Percentiles rank a stretch among this genome's conserved stretches.
Conservation (phyloP, 106 monocot species). For the Apostasia shenzhenica region DNA sequence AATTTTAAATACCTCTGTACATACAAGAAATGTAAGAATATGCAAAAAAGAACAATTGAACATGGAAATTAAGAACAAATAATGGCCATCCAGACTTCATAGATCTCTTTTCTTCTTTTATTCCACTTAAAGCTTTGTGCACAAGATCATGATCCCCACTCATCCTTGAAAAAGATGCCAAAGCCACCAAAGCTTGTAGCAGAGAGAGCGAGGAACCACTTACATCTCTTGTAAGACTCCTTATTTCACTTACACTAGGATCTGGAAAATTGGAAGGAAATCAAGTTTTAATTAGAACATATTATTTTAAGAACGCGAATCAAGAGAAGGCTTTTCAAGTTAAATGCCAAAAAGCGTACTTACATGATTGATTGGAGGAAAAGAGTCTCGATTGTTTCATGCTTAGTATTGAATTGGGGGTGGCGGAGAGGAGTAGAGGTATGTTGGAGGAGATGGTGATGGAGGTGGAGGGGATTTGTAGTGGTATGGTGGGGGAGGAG, state of each 20-base stretch:
- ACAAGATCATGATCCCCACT: not conserved
- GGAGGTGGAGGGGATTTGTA: constrained; percentile 3
- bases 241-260: constrained; percentile 16
- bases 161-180: not conserved
- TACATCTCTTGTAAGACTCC: not conserved
- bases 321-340: not conserved
- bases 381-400: not conserved
- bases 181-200: not conserved
- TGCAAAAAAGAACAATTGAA: not conserved
- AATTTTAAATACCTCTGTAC: constrained; percentile 1
- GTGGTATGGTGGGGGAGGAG: not conserved
- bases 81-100: constrained; percentile 1
- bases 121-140: not conserved
- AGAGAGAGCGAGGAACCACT: constrained; percentile 4
- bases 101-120: not conserved
- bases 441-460: not conserved
- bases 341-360: not conserved
- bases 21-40: constrained; percentile 3
- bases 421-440: not conserved
- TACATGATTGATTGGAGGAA: constrained; percentile 14
- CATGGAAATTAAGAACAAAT: constrained; percentile 2
- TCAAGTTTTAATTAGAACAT: not conserved
- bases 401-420: constrained; percentile 12
- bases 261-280: constrained; percentile 4
- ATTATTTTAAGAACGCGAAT: not conserved